These are phyloP conservation scores for Peronospora destructor DNA, from an alignment of 352 stramenopile species.

Conservation along the genomic window DNA sequence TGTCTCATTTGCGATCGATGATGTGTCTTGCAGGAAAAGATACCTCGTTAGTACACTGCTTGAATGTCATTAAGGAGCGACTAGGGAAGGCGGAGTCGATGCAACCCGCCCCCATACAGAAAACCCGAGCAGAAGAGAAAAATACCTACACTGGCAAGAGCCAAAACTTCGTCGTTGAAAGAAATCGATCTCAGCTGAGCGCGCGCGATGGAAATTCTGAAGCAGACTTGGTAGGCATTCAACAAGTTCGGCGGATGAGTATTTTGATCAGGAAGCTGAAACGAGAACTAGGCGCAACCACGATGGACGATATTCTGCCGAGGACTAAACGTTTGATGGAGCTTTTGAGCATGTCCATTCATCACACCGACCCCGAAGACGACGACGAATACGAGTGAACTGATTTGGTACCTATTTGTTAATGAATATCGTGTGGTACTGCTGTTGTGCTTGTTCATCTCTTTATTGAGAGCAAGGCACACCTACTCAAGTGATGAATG, in stretches of 20 bases:
- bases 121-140: slow-evolving; percentile 8
- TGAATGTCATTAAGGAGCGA: slow-evolving; percentile 43
- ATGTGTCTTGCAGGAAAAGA: slow-evolving; percentile 31
- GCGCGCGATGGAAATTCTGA: slow-evolving; percentile 11
- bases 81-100: slow-evolving; percentile 16
- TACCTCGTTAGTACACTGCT: slow-evolving; percentile 37
- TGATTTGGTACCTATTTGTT: neutral
- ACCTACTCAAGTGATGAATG: neutral
- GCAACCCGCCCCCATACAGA: slow-evolving; percentile 3
- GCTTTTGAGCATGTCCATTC: slow-evolving; percentile 66
- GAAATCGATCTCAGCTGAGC: slow-evolving; percentile 9
- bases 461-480: neutral
- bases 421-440: neutral
- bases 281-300: slow-evolving; percentile 62
- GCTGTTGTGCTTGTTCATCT: neutral
- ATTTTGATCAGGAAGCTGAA: slow-evolving; percentile 67
- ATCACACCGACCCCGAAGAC: slow-evolving; percentile 27
- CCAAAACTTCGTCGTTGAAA: slow-evolving; percentile 66
- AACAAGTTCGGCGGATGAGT: slow-evolving; percentile 67
- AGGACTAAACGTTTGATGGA: slow-evolving; percentile 78
- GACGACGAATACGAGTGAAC: slow-evolving; percentile 34
- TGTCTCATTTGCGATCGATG: neutral
- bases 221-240: slow-evolving; percentile 44
- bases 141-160: slow-evolving; percentile 10
- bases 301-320: slow-evolving; percentile 70